Conservation (phyloP, 1,284 basidiomycete species). For the Boletus smithii region DNA sequence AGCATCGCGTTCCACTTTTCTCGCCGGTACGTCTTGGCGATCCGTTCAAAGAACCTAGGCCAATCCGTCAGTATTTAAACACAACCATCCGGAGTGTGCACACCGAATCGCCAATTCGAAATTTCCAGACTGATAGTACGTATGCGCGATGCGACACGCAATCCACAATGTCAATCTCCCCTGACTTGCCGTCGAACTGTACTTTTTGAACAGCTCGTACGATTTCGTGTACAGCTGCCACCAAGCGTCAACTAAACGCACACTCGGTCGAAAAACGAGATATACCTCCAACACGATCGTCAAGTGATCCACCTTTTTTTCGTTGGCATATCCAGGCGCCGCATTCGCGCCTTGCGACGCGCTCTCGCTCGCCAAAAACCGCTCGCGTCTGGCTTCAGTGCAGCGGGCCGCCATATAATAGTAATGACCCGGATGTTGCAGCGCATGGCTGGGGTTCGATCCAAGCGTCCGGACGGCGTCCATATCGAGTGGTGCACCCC, state of each 20-base stretch:
- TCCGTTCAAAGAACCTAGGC: constrained; percentile 84
- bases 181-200: constrained; percentile 49
- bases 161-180: constrained; percentile 80
- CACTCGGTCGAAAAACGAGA: neutral
- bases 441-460: constrained; percentile 64
- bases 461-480: constrained; percentile 55
- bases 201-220: constrained; percentile 85
- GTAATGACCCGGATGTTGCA: constrained; percentile 89
- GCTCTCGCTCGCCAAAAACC: constrained; percentile 58
- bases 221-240: constrained; percentile 84
- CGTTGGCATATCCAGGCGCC: constrained; percentile 71
- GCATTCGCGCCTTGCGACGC: constrained; percentile 29
- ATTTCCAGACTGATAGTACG: constrained; percentile 74
- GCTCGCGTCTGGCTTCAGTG: constrained; percentile 68
- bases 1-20: constrained; percentile 77
- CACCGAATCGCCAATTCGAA: constrained; percentile 81
- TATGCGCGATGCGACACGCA: constrained; percentile 81
- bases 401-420: constrained; percentile 86
- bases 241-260: neutral
- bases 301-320: constrained; percentile 86
- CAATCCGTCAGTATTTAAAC: neutral
- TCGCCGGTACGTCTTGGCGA: constrained; percentile 77
- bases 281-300: constrained; percentile 75
- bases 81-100: constrained; percentile 8
- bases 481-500: constrained; percentile 46